A percentile compares a stretch with the other conserved stretches of the same genome.
These are phyloP conservation scores for Huntiella moniliformis DNA, from an alignment of 2,329 filamentous ascomycete species.

Conservation along the genomic window DNA sequence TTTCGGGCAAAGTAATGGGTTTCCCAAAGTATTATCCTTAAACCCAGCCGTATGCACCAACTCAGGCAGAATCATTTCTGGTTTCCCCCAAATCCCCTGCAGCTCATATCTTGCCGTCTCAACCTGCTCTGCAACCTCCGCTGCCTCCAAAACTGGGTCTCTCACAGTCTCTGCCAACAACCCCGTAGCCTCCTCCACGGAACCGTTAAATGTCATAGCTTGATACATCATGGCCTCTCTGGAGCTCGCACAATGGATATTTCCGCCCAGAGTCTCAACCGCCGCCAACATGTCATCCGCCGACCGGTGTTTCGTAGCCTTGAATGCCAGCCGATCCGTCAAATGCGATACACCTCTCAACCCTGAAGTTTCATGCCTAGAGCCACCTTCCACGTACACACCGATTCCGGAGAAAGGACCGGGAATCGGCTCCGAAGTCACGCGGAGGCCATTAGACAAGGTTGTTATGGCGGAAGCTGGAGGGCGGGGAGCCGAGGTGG, in stretches of 20 bases:
- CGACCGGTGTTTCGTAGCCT: slow-evolving; percentile 53
- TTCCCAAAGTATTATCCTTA: slow-evolving; percentile 88
- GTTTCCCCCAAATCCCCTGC: slow-evolving; percentile 92
- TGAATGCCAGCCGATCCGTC: slow-evolving; percentile 89
- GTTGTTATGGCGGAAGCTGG: slow-evolving; percentile 43
- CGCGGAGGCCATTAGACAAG: slow-evolving; percentile 77
- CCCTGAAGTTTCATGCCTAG: slow-evolving; percentile 72
- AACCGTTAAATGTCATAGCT: slow-evolving; percentile 88
- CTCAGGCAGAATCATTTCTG: slow-evolving; percentile 87
- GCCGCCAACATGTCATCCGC: slow-evolving; percentile 75
- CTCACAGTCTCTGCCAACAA: slow-evolving; percentile 88
- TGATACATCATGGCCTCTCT: slow-evolving; percentile 98
- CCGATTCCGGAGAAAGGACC: slow-evolving; percentile 90
- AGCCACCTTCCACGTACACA: slow-evolving; percentile 89
- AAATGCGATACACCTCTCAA: slow-evolving; percentile 88
- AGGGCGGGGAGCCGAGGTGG: no score
- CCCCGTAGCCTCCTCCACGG: slow-evolving; percentile 63
- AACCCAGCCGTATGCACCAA: slow-evolving; percentile 89
- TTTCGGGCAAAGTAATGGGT: slow-evolving; percentile 77
- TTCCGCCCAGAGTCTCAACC: slow-evolving; percentile 76
- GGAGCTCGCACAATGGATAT: slow-evolving; percentile 91
- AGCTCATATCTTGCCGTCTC: slow-evolving; percentile 91
- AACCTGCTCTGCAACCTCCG: slow-evolving; percentile 73
- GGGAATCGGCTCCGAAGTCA: slow-evolving; percentile 84
- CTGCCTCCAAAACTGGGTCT: slow-evolving; percentile 64